A percentile compares a stretch with the other conserved stretches of the same genome.
Evolutionary conservation across 345 rosid species (phyloP).

Genomic region (Citrus inodora): DNA sequence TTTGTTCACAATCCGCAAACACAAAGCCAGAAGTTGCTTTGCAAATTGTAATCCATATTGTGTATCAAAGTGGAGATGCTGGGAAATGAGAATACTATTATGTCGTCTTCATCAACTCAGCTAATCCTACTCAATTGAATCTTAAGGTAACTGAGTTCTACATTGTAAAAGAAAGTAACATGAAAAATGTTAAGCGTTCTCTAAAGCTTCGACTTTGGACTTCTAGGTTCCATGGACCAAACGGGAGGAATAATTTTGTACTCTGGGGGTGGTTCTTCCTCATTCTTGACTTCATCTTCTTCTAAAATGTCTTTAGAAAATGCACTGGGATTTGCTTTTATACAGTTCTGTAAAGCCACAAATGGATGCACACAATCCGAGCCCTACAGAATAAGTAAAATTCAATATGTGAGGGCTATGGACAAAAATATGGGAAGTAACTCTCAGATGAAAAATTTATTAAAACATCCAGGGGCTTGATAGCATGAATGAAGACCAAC

Average conservation of each 20-base stretch:
- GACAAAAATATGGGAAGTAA: not conserved
- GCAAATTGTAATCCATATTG: not conserved
- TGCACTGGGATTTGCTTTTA: conserved; percentile 69
- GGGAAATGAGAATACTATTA: not conserved
- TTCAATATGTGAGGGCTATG: not conserved
- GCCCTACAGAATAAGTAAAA: conserved; percentile 42
- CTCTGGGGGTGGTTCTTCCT: conserved; percentile 47
- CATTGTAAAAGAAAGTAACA: not conserved
- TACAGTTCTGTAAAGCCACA: conserved; percentile 79
- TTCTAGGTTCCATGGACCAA: conserved; percentile 55
- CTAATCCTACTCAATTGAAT: not conserved
- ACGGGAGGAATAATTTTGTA: conserved; percentile 61
- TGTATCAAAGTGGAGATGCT: not conserved
- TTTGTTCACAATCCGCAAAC: no score
- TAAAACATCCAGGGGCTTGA: not conserved
- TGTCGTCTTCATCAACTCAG: not conserved
- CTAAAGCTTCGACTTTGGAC: conserved; percentile 51
- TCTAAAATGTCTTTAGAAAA: conserved; percentile 55
- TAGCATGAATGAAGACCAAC: not conserved
- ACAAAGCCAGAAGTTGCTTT: not conserved
- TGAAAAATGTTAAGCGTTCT: not conserved
- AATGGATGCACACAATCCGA: conserved; percentile 83
- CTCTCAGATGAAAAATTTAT: not conserved
- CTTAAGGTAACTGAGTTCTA: not conserved
- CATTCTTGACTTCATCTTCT: conserved; percentile 37